Base-by-base conservation (phyloP, 768 basidiomycete species). In the Boletus insuetus region DNA sequence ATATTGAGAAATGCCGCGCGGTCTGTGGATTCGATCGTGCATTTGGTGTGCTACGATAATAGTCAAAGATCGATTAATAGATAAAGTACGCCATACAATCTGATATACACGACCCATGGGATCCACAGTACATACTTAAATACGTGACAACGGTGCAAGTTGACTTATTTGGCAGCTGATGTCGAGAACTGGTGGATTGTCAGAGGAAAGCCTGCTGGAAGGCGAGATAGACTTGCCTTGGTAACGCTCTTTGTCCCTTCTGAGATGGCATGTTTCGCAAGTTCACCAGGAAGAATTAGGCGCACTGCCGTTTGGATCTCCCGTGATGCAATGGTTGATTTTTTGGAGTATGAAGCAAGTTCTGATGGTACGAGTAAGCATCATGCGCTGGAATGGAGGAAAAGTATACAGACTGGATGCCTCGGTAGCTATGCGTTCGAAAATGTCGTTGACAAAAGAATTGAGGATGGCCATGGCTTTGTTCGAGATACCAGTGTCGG, bases 401-500 rank as follows among this genome's bases (percentile, higher is more conserved):
- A 37, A 64, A 2, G 0, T 13, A 9, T 14, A 75, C 88, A 55
- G 51, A 92, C 91, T 92, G 60, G 90, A 92, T 48, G 92, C 91
- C 64, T 93, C 91, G 14, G 84, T 86, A 6, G 91, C 93, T 69
- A 95, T 90, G 31, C 94, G 88, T 71, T 94, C 93, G 58, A 95
- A 94, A 71, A 94, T 93, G 62, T 94, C 92, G 68, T 94, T 94
- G 74, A 94, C 93, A 60, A 95, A 94, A 29, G 87, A 89, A 80
- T 94, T 91, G 42, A 93, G 77, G 66, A 94, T 94, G 59, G 89
- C 87, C 90, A 94, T 92, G 3, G 89, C 88, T 75, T 96, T 96
- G 84, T 93, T 96, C 38, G 94, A 96, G 82, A 97, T 96, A 87
- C 95, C 95, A 50, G 94, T 96, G 66, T 96, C 94, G 50, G 95